phyloP scores from a whole-genome alignment of 106 monocot genomes.

The Vanilla planifolia region DNA sequence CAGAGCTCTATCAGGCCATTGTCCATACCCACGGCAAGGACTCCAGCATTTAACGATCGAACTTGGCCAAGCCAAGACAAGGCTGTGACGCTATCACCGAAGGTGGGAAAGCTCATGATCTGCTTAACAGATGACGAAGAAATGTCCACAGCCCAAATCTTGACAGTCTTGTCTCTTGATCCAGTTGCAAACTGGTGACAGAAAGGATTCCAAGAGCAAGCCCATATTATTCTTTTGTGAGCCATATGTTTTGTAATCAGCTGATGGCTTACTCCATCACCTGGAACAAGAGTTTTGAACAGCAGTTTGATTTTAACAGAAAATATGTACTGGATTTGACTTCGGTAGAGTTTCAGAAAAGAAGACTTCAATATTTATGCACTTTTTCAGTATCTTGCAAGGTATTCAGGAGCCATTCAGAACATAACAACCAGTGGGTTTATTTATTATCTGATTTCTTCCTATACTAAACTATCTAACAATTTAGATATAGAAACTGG shows the following conservation, averaged over 20 bases:
- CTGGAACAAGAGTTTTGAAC: conserved; percentile 5
- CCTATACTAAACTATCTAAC: too few relatives aligned
- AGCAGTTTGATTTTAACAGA: background rate
- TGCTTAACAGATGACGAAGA: conserved; percentile 37
- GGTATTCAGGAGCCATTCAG: too few relatives aligned
- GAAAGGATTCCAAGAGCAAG: conserved; percentile 90
- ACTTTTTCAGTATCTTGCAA: too few relatives aligned
- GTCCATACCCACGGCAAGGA: conserved; percentile 91
- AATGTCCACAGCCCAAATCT: conserved; percentile 59
- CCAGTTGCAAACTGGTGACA: conserved; percentile 86
- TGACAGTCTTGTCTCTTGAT: conserved; percentile 89
- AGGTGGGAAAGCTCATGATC: conserved; percentile 48
- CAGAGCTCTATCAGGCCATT: conserved; percentile 84
- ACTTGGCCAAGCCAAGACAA: conserved; percentile 62
- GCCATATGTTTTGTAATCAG: conserved; percentile 59
- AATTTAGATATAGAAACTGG: too few relatives aligned
- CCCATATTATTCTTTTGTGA: conserved; percentile 99
- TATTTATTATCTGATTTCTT: too few relatives aligned
- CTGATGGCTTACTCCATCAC: conserved; percentile 33
- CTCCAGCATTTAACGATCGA: conserved; percentile 27
- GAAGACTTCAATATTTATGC: too few relatives aligned
- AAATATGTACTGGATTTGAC: too few relatives aligned
- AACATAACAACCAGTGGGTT: too few relatives aligned
- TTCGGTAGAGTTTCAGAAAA: too few relatives aligned
- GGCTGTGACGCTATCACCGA: conserved; percentile 79